Evolutionary conservation across 768 basidiomycete genomes (phyloP).

Genomic region (Hygrocybe punicea): DNA sequence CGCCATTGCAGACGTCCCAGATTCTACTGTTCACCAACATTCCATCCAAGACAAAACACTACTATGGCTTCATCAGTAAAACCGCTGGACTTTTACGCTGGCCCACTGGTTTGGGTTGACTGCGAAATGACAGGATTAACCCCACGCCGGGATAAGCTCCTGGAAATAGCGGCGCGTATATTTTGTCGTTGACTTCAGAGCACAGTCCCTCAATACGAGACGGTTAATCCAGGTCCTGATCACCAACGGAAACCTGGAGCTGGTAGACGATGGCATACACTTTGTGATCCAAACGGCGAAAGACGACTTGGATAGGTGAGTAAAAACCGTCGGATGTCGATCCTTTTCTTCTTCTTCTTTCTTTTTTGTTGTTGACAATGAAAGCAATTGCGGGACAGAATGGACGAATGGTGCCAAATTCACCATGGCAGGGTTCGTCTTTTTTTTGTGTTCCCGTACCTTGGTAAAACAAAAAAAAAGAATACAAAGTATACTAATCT

Average conservation of each 20-base stretch:
- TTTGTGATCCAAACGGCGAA: conserved; percentile 76
- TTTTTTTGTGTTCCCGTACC: background rate
- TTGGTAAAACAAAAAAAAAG: background rate
- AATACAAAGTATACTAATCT: too few relatives aligned
- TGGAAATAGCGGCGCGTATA: conserved; percentile 71
- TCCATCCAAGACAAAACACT: background rate
- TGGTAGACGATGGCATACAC: conserved; percentile 77
- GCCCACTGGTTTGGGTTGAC: conserved; percentile 80
- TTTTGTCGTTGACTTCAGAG: background rate
- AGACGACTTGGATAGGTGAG: conserved; percentile 62
- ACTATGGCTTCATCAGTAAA: conserved; percentile 16
- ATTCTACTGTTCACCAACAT: background rate
- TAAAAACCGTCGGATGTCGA: conserved; percentile 2
- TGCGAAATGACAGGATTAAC: conserved; percentile 86
- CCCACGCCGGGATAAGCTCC: conserved; percentile 59
- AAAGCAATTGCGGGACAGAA: conserved; percentile 42
- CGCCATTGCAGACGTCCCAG: too few relatives aligned
- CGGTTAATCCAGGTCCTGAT: conserved; percentile 64
- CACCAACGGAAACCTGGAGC: conserved; percentile 77
- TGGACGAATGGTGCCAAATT: conserved; percentile 83
- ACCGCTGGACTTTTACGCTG: conserved; percentile 48
- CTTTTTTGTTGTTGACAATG: background rate
- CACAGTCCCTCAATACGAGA: background rate
- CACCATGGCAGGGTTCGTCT: conserved; percentile 70
- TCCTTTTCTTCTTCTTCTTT: conserved; percentile 3